phyloP scores from a whole-genome alignment of 108 stramenopile genomes.

The Skeletonema potamos region DNA sequence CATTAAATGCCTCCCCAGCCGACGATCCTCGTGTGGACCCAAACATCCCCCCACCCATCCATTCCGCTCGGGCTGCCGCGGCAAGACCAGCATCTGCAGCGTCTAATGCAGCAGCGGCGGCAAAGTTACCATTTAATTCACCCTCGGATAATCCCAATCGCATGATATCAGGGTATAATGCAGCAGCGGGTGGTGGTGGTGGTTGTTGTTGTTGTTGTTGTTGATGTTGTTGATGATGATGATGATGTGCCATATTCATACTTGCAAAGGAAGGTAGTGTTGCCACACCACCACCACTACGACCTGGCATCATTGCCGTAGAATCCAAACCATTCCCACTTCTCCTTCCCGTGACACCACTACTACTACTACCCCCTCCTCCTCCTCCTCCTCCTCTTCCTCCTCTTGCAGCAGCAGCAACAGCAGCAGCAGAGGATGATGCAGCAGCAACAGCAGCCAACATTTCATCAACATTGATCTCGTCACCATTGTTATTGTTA shows the following conservation, averaged over 20 bases:
- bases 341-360: not conserved
- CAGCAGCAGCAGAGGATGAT: not conserved
- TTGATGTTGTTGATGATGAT: too few species aligned
- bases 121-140: not conserved
- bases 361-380: too few species aligned
- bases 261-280: not conserved
- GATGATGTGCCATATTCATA: too few species aligned
- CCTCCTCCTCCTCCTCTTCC: too few species aligned
- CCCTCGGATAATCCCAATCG: not conserved
- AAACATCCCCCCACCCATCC: not conserved
- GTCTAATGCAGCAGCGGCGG: not conserved
- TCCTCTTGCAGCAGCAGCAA: too few species aligned
- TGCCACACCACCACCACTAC: not conserved
- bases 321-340: not conserved
- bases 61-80: not conserved
- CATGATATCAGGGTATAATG: not conserved
- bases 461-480: not conserved
- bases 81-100: not conserved
- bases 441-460: slow-evolving; percentile 1
- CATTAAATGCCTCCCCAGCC: not conserved
- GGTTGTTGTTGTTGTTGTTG: not conserved
- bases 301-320: not conserved
- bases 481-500: not conserved
- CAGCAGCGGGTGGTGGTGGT: not conserved
- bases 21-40: not conserved